A percentile compares a stretch with the other conserved stretches of the same genome.
phyloP scores from a whole-genome alignment of 176 grass and related monocot genomes.

The Cenchrus fungigraminus region DNA sequence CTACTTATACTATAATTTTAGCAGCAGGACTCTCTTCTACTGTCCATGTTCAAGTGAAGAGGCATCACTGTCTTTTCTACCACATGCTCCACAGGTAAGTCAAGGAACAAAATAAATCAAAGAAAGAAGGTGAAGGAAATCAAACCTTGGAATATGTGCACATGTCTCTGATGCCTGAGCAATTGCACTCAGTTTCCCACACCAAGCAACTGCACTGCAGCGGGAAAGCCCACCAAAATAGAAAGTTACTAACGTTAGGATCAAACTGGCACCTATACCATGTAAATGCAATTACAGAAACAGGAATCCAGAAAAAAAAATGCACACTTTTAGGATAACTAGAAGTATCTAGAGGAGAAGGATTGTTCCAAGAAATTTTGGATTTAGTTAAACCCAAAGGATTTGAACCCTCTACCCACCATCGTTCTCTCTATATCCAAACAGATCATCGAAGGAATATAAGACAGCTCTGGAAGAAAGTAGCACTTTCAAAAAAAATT shows the following conservation, averaged over 20 bases:
- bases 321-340: background rate
- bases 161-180: constrained; percentile 95
- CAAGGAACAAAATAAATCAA: background rate
- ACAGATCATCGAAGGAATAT: no score
- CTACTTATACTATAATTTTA: no score
- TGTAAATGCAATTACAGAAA: constrained; percentile 23
- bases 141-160: constrained; percentile 81
- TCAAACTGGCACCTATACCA: constrained; percentile 17
- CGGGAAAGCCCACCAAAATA: background rate
- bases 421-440: no score
- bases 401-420: background rate
- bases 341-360: background rate
- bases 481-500: background rate
- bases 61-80: background rate
- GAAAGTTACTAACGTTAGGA: background rate
- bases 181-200: constrained; percentile 85
- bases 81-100: background rate
- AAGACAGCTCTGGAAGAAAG: no score
- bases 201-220: constrained; percentile 87
- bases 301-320: constrained; percentile 33
- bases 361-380: background rate
- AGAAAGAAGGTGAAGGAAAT: constrained; percentile 22
- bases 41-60: constrained; percentile 2
- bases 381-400: background rate
- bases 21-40: background rate